Conservation (phyloP, 1,284 basidiomycete genomes). For the Athelia sp. region DNA sequence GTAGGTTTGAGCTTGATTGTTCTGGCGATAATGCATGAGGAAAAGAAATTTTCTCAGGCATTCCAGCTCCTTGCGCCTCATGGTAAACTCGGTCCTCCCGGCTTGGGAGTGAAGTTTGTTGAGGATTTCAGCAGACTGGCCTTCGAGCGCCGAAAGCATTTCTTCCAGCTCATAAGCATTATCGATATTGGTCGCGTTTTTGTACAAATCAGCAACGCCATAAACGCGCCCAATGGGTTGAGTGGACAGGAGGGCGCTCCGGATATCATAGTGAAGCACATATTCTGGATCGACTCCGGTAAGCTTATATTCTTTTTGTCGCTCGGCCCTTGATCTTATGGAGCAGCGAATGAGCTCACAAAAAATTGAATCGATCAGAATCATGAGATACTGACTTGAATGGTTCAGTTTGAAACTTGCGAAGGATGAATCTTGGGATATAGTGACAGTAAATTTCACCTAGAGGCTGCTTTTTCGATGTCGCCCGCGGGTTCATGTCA, state of each 20-base stretch:
- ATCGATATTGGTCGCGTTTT: constrained; percentile 12
- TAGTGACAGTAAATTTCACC: background rate
- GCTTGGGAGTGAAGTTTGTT: constrained; percentile 14
- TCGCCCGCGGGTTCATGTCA: too few relatives aligned
- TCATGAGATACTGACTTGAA: too few relatives aligned
- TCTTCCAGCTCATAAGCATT: constrained; percentile 21
- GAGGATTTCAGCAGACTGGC: constrained; percentile 17
- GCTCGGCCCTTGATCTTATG: background rate
- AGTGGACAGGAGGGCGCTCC: constrained; percentile 13
- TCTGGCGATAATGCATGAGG: constrained; percentile 25
- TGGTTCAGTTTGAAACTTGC: background rate
- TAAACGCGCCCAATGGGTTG: constrained; percentile 19
- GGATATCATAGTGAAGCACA: constrained; percentile 21
- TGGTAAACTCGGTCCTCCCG: constrained; percentile 8
- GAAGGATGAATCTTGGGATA: background rate
- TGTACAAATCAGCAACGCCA: constrained; percentile 22
- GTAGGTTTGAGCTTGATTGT: constrained; percentile 13
- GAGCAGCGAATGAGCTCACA: too few relatives aligned
- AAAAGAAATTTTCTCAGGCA: constrained; percentile 27
- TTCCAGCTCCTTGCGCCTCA: constrained; percentile 20
- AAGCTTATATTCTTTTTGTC: background rate
- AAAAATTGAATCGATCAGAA: too few relatives aligned
- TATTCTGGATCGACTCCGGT: constrained; percentile 10
- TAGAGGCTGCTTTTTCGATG: too few relatives aligned
- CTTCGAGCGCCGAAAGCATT: constrained; percentile 22